Conservation (phyloP, 345 rosid genomes). For the Mangifera indica region DNA sequence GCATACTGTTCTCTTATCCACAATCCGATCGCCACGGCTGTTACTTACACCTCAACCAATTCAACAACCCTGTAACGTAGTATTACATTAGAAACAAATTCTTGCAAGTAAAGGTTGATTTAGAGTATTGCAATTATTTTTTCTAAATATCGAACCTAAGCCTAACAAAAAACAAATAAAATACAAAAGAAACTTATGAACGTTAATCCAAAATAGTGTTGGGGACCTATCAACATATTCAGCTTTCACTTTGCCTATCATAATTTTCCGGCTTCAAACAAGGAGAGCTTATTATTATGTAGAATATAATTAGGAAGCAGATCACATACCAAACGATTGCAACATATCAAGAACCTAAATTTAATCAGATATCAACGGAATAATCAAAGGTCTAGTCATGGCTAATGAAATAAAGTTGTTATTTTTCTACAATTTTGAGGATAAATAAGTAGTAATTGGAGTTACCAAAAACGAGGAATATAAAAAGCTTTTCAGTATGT, state of each 20-base stretch:
- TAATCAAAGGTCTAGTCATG: not conserved
- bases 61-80: conserved; percentile 30
- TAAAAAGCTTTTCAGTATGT: not conserved
- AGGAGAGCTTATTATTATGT: too few relatives aligned
- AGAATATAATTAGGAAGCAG: not conserved
- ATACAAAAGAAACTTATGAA: not conserved
- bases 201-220: not conserved
- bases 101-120: not conserved
- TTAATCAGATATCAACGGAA: not conserved
- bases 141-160: too few relatives aligned
- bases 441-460: not conserved
- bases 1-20: conserved; percentile 45
- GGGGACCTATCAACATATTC: not conserved
- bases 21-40: conserved; percentile 30
- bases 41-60: too few relatives aligned
- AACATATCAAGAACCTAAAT: too few relatives aligned
- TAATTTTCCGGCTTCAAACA: too few relatives aligned
- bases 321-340: not conserved
- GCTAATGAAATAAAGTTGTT: not conserved
- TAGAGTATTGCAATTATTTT: too few relatives aligned
- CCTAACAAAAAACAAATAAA: not conserved
- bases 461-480: not conserved
- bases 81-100: conserved; percentile 3
- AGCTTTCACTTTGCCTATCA: not conserved
- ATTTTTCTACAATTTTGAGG: too few relatives aligned